Base-by-base conservation (phyloP, 805 yeast genomes). In the Starmerella stellata region DNA sequence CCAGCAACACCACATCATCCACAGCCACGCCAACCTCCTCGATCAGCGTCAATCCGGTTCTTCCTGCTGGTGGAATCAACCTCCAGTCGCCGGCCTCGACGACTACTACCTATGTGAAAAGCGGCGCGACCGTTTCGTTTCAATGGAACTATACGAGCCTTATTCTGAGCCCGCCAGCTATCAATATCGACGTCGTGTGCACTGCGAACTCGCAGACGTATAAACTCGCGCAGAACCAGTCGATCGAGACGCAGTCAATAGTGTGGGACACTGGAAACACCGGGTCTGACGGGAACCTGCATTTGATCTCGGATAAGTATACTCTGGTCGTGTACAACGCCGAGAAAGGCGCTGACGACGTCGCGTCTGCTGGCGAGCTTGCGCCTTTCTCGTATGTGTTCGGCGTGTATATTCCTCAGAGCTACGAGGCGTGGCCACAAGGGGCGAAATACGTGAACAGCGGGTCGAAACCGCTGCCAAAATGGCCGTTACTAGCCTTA, bases 131-230 rank as follows among this genome's bases (percentile, higher is more conserved):
- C 21, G 65, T 63, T 17, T 59, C 66, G 5, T 61, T 62, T 42
- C 48, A 54, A 24, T 61, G 66, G 66, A 51, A 53, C 24, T 61
- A 55, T 44, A 60, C 65, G 13, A 48, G 51, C 38, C 50, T 61
- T 14, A 31, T 38, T 3, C 50, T 56, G n/a, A 51, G 61, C 7
- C 66, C 66, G 1, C 41, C 51, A 7, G 57, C 56, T 1, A 41
- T 62, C 33, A 59, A 62, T 37, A 53, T 61, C 28, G 61, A 58
- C 39, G 61, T 61, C 4, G 46, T 48, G 34, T 62, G 66, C 50
- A 49, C 61, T 18, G 37, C 41, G 35, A 62, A 61, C 47, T 36
- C 44, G 21, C 53, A 59, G 40, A 54, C 59, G 5, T 58, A 57
- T 40, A 61, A 65, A 4, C 38, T 61, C 21, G 61, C 65, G 2